Evolutionary conservation across 371 early-diverging fungal genomes (phyloP), one percentile per base, ranked within the genome.

Genomic region (Capillidium heterosporum): DNA sequence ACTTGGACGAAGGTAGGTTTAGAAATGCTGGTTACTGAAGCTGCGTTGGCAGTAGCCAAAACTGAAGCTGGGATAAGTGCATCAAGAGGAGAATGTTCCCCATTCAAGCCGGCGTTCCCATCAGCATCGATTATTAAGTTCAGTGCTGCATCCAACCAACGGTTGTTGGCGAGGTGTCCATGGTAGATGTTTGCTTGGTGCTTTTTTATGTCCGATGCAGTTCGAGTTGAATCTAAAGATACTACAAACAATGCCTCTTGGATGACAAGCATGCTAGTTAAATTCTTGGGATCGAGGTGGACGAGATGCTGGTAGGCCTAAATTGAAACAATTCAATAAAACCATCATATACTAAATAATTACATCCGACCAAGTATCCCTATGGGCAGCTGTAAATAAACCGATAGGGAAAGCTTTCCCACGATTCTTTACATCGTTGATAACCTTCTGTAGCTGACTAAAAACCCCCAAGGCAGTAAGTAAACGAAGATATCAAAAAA

Each of bases 71-170:
- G 82, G 49, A 80, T 78, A 23, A 87, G 61, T 0, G 85, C 87
- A 63, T 86, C 91, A 54, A 79, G 78, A 15, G 87, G 89, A 0
- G 89, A 82, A 64, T 89, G 89, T 67, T 85, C 91, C 19, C 87
- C 91, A 59, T 84, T 74, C 40, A 82, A 61, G 1, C 81, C 85
- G 40, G 75, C 76, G 28, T 74, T 67, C 24, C 89, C 93, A 47
- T 80, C 81, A 39, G 73, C 70, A 52, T 83, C 77, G 23, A 86
- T 70, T 26, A 81, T 63, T 21, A 85, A 44, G 23, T 67, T 75
- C n/a, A 85, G 32, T 1, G 80, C 68, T 67, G 87, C 89, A 67
- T 92, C 93, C 59, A 81, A 89, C 93, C 93, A 92, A 2, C 93
- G 77, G 65, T 92, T 91, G 63, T 76, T 81, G 3, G 83, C 92